Base-by-base conservation (phyloP, 164 flowering plant species). In the Vitis cinerea region DNA sequence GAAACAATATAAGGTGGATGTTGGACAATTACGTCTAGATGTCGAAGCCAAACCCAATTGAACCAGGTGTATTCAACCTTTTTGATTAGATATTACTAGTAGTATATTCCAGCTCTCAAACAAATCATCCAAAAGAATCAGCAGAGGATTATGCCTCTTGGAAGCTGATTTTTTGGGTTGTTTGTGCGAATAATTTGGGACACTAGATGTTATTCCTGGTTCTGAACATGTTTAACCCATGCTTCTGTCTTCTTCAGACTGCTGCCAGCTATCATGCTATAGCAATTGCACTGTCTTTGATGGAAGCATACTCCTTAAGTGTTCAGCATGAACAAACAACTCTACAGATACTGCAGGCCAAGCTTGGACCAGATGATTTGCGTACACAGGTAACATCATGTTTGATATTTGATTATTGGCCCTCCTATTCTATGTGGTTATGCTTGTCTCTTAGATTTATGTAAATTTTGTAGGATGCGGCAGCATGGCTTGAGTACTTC, bases 221-320 rank as follows among this genome's bases (percentile, higher is more conserved):
- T 23, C 11, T 67, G 51, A 44, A 30, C 49, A n/a, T 58, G 15
- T 51, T 73, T 61, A 72, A 51, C 23, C 48, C 15, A 5, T 69
- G 9, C 50, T 70, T 67, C 29, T 71, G 15, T 37, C 56, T 64
- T 69, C 67, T 72, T 44, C 88, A 91, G 97, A 93, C 98, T 65
- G 97, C 98, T 71, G 97, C 98, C 30, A 91, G 98, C 80, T 93
- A 93, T 81, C 98, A 93, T 87, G 97, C 98, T 62, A 93, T 93
- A 31, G 98, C 98, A 16, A 91, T 93, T 77, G 98, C 97, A 72
- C 94, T 93, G 8, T 93, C 98, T 50, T 81, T 93, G 72, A 91
- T 93, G 98, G 96, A 93, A 77, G 97, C 97, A 61, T 94, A 91
- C 83, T 78, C 98, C 61, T 77, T 94, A 61, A 94, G 98, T 73